Evolutionary conservation across 176 grass and related monocot species (phyloP).

Genomic region (Raddia distichophylla): DNA sequence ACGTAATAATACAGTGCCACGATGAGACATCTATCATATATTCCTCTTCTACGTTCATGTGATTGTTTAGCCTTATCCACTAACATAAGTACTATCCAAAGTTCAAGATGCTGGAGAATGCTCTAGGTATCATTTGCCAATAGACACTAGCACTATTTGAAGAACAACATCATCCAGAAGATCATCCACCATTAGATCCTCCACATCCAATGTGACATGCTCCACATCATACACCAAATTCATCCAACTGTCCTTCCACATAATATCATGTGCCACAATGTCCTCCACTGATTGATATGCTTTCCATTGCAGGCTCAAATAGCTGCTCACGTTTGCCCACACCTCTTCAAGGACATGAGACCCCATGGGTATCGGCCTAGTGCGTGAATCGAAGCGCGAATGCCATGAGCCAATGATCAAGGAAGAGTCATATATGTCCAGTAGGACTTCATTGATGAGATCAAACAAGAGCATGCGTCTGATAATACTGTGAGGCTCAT

Average conservation of each 20-base stretch:
- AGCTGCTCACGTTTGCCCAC: slow-evolving; percentile 63
- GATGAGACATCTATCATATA: background rate
- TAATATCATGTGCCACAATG: slow-evolving; percentile 66
- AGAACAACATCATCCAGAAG: slow-evolving; percentile 75
- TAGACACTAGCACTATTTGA: slow-evolving; percentile 54
- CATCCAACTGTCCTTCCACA: slow-evolving; percentile 78
- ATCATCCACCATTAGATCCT: slow-evolving; percentile 79
- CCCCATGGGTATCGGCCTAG: slow-evolving; percentile 60
- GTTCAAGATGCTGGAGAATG: background rate
- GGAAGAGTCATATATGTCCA: slow-evolving; percentile 69
- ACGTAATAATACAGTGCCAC: background rate
- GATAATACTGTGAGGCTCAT: slow-evolving; percentile 49
- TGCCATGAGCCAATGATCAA: slow-evolving; percentile 48
- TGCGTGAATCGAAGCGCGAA: slow-evolving; percentile 43
- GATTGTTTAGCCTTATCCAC: background rate
- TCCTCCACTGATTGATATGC: slow-evolving; percentile 58
- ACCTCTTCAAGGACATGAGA: slow-evolving; percentile 74
- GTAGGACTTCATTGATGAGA: slow-evolving; percentile 83
- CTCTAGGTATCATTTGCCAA: slow-evolving; percentile 31
- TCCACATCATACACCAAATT: slow-evolving; percentile 62
- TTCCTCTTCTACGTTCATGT: background rate
- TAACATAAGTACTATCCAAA: background rate
- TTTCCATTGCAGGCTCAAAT: slow-evolving; percentile 58
- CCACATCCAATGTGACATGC: slow-evolving; percentile 54
- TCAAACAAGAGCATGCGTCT: slow-evolving; percentile 91